Evolutionary conservation across 2,329 filamentous ascomycete species (phyloP).

Genomic region (Simplicillium sp.): DNA sequence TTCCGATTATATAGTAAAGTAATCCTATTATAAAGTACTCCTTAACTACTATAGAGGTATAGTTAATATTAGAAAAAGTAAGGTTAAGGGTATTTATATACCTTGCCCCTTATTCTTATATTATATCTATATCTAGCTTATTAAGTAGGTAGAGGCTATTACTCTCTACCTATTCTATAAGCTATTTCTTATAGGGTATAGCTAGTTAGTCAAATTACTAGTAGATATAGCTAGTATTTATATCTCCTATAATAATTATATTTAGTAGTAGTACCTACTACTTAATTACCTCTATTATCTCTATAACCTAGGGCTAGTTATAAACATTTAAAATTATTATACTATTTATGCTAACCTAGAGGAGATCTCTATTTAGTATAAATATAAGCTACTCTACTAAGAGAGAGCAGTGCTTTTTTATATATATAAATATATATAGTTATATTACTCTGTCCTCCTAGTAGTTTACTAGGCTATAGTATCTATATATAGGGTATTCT

Average conservation of each 20-base stretch:
- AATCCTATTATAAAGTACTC: constrained; percentile 1
- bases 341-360: background rate
- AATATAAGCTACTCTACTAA: constrained; percentile 7
- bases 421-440: background rate
- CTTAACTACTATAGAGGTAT: background rate
- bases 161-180: background rate
- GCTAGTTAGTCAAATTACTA: background rate
- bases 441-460: background rate
- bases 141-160: constrained; percentile 1
- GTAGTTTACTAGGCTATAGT: background rate
- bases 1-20: background rate
- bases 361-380: background rate
- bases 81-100: constrained; percentile 1
- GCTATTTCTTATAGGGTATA: background rate
- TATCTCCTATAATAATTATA: background rate
- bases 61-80: background rate
- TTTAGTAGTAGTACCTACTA: background rate
- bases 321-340: constrained; percentile 1
- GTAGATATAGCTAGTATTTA: background rate
- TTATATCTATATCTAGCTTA: background rate
- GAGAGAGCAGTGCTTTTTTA: constrained; percentile 8
- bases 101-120: background rate
- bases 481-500: background rate
- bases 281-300: background rate
- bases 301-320: background rate